Evolutionary conservation across 2,329 filamentous ascomycete species (phyloP), one percentile per base, ranked within the genome.

Genomic region (Exophiala sideris): DNA sequence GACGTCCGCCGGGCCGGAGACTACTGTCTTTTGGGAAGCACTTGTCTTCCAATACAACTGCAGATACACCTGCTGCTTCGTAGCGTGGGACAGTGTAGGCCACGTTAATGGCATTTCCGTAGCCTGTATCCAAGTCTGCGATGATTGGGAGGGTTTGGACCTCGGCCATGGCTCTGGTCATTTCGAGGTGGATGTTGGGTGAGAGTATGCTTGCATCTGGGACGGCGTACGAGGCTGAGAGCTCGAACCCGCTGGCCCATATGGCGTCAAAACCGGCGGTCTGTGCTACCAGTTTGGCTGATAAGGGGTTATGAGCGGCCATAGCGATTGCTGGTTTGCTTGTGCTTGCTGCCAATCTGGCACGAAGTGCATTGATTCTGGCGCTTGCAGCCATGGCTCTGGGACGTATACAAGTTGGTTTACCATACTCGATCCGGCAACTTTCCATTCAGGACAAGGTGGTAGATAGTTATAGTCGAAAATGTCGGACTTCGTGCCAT

Each of bases 91-190:
- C 73, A 2, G 76, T 77, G 14, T 76, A 73, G 11, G 74, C 72
- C 33, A 79, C 67, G 66, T 73, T 73, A 44, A 72, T 67, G 29
- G 71, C 69, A 1, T 78, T 76, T 41, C 78, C 78, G 61, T 79
- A 80, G 18, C 78, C 78, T 3, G 78, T 81, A 61, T 80, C 79
- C 59, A 76, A 74, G 54, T 81, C 79, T 32, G 76, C 76, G 55
- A 81, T 79, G 2, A 80, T 67, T 7, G 79, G 76, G 9, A 53
- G 48, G 5, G 16, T 1, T 47, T 50, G 49, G 2, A 35, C 41
- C 18, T 56, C 42, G 11, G 18, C 32, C 34, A 58, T 58, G 1
- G 52, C 33, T 5, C 56, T 7, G 2, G 52, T 50, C 21, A 48
- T 55, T 16, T 55, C 44, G 5, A 58, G 52, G 29, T 55, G 52